Percentiles rank a stretch among this genome's conserved stretches.
These are phyloP conservation scores for Phytopythium delawarense DNA, from an alignment of 352 stramenopile species.

Conservation along the genomic window DNA sequence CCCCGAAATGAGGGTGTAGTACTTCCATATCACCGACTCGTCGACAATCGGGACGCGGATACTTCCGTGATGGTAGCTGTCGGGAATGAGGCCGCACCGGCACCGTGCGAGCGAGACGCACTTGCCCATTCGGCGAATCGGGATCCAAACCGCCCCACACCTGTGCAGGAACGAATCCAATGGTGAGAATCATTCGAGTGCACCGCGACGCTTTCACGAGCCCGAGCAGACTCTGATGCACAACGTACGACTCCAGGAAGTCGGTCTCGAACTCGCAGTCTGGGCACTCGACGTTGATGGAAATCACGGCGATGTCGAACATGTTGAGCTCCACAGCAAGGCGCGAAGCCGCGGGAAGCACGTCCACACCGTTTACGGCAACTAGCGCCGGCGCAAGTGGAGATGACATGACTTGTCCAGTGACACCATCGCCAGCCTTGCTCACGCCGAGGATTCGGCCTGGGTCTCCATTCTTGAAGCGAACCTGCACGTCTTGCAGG, in stretches of 20 bases:
- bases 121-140: constrained; percentile 47
- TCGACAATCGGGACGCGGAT: constrained; percentile 68
- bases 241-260: constrained; percentile 56
- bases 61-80: constrained; percentile 67
- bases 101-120: constrained; percentile 52
- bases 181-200: neutral
- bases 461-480: constrained; percentile 64
- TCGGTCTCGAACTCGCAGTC: constrained; percentile 74
- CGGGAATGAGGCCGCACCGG: constrained; percentile 64
- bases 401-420: constrained; percentile 2
- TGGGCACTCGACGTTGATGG: constrained; percentile 54
- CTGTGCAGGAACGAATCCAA: constrained; percentile 12
- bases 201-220: neutral
- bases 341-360: constrained; percentile 18
- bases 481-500: constrained; percentile 54
- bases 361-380: constrained; percentile 48
- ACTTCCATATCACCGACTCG: constrained; percentile 69
- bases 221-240: neutral
- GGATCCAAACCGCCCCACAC: constrained; percentile 61
- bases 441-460: constrained; percentile 37
- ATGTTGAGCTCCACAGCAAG: constrained; percentile 43
- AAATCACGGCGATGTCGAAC: constrained; percentile 66
- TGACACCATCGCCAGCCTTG: neutral
- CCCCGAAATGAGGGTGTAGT: constrained; percentile 59
- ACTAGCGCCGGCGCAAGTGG: constrained; percentile 44